Conservation (phyloP, 2,329 filamentous ascomycete genomes). For the Akanthomyces dipterigenus region DNA sequence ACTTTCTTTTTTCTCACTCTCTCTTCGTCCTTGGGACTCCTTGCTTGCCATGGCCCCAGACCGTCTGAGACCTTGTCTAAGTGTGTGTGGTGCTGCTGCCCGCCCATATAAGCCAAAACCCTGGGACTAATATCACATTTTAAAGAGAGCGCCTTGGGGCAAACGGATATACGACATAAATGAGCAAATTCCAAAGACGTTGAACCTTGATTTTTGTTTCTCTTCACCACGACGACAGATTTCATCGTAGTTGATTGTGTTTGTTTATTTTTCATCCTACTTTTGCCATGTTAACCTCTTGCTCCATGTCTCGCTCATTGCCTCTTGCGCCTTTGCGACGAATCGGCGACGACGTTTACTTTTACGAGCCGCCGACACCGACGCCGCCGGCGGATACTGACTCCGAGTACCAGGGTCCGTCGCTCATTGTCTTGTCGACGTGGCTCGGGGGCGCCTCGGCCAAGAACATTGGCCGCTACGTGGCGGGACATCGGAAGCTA, state of each 20-base stretch:
- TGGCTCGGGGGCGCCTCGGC: slow-evolving; percentile 11
- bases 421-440: slow-evolving; percentile 8
- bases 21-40: neutral
- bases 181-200: too few relatives aligned
- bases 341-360: slow-evolving; percentile 9
- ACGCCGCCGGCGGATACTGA: neutral
- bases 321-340: neutral
- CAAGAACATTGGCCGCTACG: slow-evolving; percentile 1
- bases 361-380: slow-evolving; percentile 11
- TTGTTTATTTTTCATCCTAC: neutral
- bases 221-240: too few relatives aligned
- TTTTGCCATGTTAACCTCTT: neutral
- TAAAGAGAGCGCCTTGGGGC: too few relatives aligned
- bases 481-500: neutral
- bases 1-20: neutral
- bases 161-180: too few relatives aligned
- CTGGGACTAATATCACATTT: too few relatives aligned
- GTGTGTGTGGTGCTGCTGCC: neutral
- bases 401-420: neutral
- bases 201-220: too few relatives aligned
- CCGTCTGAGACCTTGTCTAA: slow-evolving; percentile 8
- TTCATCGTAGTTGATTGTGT: too few relatives aligned
- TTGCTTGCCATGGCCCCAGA: neutral
- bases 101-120: neutral
- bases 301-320: neutral